phyloP scores from a whole-genome alignment of 306 rosid genomes.

The Quercus berberidifolia region DNA sequence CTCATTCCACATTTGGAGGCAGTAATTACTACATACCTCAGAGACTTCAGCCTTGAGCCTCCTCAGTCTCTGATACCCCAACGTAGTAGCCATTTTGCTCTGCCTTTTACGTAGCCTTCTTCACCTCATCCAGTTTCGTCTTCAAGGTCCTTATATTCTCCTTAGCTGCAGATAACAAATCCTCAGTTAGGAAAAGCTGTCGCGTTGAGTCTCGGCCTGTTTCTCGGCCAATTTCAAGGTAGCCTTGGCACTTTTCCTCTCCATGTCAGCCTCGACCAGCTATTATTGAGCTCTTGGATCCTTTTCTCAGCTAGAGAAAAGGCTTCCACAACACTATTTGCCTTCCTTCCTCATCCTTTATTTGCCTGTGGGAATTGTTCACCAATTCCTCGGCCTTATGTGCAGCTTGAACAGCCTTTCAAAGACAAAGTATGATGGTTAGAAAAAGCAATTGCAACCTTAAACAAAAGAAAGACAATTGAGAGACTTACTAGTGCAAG shows the following conservation, averaged over 20 bases:
- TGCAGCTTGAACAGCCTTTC: too few species aligned
- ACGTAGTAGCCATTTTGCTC: rapidly evolving
- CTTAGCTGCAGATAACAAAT: rapidly evolving
- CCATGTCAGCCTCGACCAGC: rapidly evolving
- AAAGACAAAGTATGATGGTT: too few species aligned
- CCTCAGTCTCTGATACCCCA: too few species aligned
- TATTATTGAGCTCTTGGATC: rapidly evolving
- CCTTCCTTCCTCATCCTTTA: too few species aligned
- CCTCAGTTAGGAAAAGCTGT: rapidly evolving
- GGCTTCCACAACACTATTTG: rapidly evolving
- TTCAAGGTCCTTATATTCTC: rapidly evolving
- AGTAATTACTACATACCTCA: rapidly evolving
- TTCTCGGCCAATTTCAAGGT: rapidly evolving
- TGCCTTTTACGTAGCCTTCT: rapidly evolving
- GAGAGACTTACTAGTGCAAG: too few species aligned
- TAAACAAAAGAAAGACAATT: too few species aligned
- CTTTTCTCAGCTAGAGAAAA: rapidly evolving
- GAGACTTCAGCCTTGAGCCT: too few species aligned
- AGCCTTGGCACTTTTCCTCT: rapidly evolving
- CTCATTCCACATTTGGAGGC: too few species aligned
- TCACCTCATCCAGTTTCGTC: rapidly evolving
- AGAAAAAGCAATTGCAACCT: too few species aligned
- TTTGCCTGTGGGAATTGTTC: too few species aligned
- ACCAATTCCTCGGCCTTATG: too few species aligned
- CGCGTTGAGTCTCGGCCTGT: too few species aligned